Conservation (phyloP, 2,329 filamentous ascomycete genomes). For the Neospermospora avenae region DNA sequence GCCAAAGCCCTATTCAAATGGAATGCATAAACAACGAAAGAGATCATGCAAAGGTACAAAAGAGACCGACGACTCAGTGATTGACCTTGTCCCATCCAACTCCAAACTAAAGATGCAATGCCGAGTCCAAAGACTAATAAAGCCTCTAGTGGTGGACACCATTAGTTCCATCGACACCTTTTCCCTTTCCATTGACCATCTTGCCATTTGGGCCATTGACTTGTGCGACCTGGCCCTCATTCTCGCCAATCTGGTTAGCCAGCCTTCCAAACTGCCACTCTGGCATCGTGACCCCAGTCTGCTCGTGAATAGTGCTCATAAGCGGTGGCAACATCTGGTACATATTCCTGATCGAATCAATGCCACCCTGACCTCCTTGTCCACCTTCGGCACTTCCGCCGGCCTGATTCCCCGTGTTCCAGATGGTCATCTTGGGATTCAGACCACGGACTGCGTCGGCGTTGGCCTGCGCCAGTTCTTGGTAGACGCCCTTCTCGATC, state of each 20-base stretch:
- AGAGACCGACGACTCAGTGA: too few species aligned
- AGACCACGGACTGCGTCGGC: constrained; percentile 71
- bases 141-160: neutral
- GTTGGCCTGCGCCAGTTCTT: constrained; percentile 75
- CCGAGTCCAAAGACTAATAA: neutral
- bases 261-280: constrained; percentile 66
- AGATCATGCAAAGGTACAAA: too few species aligned
- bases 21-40: too few species aligned
- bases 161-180: neutral
- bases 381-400: constrained; percentile 33
- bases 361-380: constrained; percentile 45
- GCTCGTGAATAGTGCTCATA: constrained; percentile 81
- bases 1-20: too few species aligned
- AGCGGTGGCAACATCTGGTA: constrained; percentile 83
- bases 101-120: too few species aligned
- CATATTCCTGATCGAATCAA: constrained; percentile 70
- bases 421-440: constrained; percentile 86
- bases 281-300: constrained; percentile 79
- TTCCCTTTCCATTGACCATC: neutral
- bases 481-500: constrained; percentile 79
- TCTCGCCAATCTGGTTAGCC: constrained; percentile 35
- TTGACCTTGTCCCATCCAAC: too few species aligned
- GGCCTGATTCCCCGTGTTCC: constrained; percentile 68
- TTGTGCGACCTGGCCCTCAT: constrained; percentile 15
- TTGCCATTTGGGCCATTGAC: constrained; percentile 4